Base-by-base conservation (phyloP, 1,139 yeast genomes). In the Arxiozyma heterogenica region DNA sequence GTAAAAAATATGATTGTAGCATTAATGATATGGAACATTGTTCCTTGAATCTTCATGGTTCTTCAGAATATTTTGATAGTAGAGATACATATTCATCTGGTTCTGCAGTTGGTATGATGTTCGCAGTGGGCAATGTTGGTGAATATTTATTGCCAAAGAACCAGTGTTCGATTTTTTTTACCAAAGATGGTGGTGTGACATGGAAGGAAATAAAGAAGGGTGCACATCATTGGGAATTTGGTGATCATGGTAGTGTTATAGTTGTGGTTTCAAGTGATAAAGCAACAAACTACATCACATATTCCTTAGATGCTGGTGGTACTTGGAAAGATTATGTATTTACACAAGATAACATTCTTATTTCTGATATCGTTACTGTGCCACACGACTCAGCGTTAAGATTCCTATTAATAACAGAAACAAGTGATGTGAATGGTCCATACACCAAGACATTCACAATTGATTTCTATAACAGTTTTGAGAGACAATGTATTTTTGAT, bases 61-160 rank as follows among this genome's bases (percentile, higher is more conserved):
- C 80, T 65, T 91, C 98, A 0, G 97, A 93, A 67, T 78, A 97
- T 60, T 73, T 74, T 4, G 98, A 91, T 69, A 75, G 75, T 56
- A 79, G 97, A 63, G 97, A 93, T 64, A 84, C 96, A 0, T 88
- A 75, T 62, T 86, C 96, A 0, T 90, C 98, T 0, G 83, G 88
- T 0, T 85, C 96, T 7, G 98, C 98, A 0, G 77, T 86, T 20
- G 98, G 98, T 0, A 70, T 90, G 67, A 71, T 93, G 75, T 76
- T 93, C 58, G 98, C 88, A 17, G 82, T 86, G 20, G 99, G 99
- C 42, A 90, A 86, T 67, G 96, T 90, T 48, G 98, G 98, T 5
- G 81, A 78, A 41, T 62, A 65, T 21, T 73, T 93, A 55, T 71
- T 72, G 3, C 68, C 82, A 0, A 66, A 72, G 45, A 76, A 77